Base-by-base conservation (phyloP, 2,329 filamentous ascomycete species). In the Simplicillium aogashimaense region DNA sequence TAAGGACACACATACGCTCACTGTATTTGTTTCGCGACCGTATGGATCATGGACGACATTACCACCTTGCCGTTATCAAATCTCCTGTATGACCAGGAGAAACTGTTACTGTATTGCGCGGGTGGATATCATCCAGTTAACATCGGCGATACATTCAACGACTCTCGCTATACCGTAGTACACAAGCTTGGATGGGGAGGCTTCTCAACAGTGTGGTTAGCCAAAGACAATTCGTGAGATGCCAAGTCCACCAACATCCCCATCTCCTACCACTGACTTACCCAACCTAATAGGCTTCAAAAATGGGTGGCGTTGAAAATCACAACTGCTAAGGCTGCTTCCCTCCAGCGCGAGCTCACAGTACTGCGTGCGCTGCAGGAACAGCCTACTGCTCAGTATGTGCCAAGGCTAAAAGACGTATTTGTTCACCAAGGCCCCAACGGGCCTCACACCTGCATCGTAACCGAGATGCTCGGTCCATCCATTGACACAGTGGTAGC, bases 131-230 rank as follows among this genome's bases (percentile, higher is more conserved):
- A 67, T 48, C 63, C 64, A 7, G 53, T 63, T 4, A 52, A 46
- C 16, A 49, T 69, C 7, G 61, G 61, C 9, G 59, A 67, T 35
- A 47, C 44, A 1, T 64, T 66, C 44, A 39, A 39, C 4, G 41
- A 57, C 43, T 56, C 52, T 12, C 55, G 60, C 15, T 69, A 68
- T 43, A 51, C 54, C 32, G 47, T 66, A 30, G 43, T 60, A 29
- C 55, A 61, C 36, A 69, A 69, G 46, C 47, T 67, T 35, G 62
- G 63, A 37, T 62, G 50, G 42, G 63, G 64, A 29, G 56, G 55
- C 11, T 63, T 50, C 45, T 63, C 60, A 3, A 69, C 64, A 4
- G 62, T 67, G 35, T 69, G 63, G 65, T 55, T 67, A 37, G 63
- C 55, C 15, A 46, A 51, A 15, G 61, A 66, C 36, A 37, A 10